These are phyloP conservation scores for Borovskyia barvae DNA, from an alignment of 208 protist species.

Conservation along the genomic window DNA sequence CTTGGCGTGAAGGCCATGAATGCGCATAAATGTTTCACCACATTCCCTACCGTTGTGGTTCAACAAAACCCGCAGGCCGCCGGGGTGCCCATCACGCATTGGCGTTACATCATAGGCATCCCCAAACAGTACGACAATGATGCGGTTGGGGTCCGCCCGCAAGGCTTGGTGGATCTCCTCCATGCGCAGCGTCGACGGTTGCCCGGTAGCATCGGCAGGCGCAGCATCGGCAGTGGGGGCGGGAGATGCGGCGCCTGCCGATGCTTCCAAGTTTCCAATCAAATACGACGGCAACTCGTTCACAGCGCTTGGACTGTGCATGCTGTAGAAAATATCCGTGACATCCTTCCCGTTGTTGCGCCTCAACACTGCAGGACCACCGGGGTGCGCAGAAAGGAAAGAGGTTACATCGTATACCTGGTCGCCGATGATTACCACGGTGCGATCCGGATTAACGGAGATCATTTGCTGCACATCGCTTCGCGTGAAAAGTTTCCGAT, in stretches of 20 bases:
- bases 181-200: conserved; percentile 18
- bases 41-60: conserved; percentile 60
- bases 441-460: conserved; percentile 21
- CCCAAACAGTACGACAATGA: conserved; percentile 51
- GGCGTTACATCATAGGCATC: conserved; percentile 53
- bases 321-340: conserved; percentile 26
- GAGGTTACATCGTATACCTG: conserved; percentile 85
- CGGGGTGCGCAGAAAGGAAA: conserved; percentile 80
- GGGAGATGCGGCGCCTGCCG: not conserved
- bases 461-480: conserved; percentile 13
- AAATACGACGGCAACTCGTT: conserved; percentile 16
- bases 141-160: conserved; percentile 13
- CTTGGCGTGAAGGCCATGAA: conserved; percentile 55
- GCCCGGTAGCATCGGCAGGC: too few species aligned
- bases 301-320: conserved; percentile 21
- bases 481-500: conserved; percentile 13
- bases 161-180: conserved; percentile 25
- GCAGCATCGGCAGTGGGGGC: not conserved
- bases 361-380: conserved; percentile 41
- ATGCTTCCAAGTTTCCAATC: conserved; percentile 14
- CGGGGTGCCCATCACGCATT: conserved; percentile 49
- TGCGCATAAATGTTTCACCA: conserved; percentile 63
- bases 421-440: conserved; percentile 50
- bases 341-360: conserved; percentile 42
- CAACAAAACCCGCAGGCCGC: conserved; percentile 37